Evolutionary conservation across 768 basidiomycete genomes (phyloP), one percentile per base, ranked within the genome.

Genomic region (Candolleomyces eurysporus): DNA sequence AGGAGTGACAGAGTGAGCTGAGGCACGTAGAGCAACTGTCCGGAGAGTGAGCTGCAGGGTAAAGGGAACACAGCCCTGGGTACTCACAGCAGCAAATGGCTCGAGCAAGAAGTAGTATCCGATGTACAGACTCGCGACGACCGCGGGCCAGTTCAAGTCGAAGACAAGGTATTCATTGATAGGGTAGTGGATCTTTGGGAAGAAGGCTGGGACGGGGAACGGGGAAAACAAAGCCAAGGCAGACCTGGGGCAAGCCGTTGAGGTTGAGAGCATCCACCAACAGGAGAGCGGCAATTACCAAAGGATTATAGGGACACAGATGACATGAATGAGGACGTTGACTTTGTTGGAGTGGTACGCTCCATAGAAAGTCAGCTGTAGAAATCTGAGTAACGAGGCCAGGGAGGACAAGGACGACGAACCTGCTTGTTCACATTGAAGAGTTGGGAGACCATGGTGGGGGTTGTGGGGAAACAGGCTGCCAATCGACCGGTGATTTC

Each of bases 291-390:
- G 26, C 26, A 26, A 26, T 49, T 62, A 91, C 94, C 94, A 98
- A 59, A 93, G 71, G 63, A 97, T 81, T 61, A 90, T 69, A 7
- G 95, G 95, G 13, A 96, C 94, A 65, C 87, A 94, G 62, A 92
- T 68, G 66, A 95, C 79, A 73, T 98, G 96, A 63, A 98, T 92
- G 58, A 82, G 73, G 65, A 98, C 76, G 72, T 98, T 98, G 63
- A 86, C 75, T 30, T 84, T 85, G 72, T 96, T 89, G 16, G 86
- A 79, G 73, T 97, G 95, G 75, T 97, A 97, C 55, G 94, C 89
- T 19, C 93, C 94, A 72, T 98, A 98, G 80, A 96, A 96, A 26
- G 88, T 80, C 69, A 98, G 82, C 94, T 97, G 63, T 26, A 56
- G 4, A 26, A 59, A 36, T 36, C 55, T 22, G 55, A 59, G 67